These are phyloP conservation scores for Cucumis cinereus DNA, from an alignment of 306 rosid genomes.

Conservation along the genomic window DNA sequence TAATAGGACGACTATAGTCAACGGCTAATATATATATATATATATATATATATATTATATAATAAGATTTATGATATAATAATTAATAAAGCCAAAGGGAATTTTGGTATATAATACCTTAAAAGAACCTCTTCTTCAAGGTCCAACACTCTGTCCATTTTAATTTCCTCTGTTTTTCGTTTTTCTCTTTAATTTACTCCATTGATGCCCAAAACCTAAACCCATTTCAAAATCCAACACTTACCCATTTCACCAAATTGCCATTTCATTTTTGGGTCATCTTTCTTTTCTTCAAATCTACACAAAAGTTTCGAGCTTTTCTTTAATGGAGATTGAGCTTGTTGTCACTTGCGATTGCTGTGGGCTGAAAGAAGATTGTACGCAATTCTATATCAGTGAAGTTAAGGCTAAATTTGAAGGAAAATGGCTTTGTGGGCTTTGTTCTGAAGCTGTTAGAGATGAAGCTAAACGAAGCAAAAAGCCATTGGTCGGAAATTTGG, in stretches of 20 bases:
- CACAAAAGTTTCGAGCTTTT: slow-evolving; percentile 1
- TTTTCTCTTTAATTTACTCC: not conserved
- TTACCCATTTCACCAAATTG: not conserved
- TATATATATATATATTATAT: not conserved
- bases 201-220: not conserved
- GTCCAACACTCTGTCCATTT: slow-evolving; percentile 43
- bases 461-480: slow-evolving; percentile 56
- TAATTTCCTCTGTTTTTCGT: slow-evolving; percentile 21
- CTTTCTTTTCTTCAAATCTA: not conserved
- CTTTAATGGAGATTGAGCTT: slow-evolving; percentile 64
- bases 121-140: slow-evolving; percentile 30
- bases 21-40: not conserved
- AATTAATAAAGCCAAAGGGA: not conserved
- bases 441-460: slow-evolving; percentile 96
- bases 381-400: slow-evolving; percentile 57
- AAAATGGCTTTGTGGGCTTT: slow-evolving; percentile 95
- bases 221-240: not conserved
- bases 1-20: slow-evolving; percentile 3
- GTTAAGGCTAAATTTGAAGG: slow-evolving; percentile 71
- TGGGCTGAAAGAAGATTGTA: slow-evolving; percentile 91
- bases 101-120: slow-evolving; percentile 26
- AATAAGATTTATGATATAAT: not conserved
- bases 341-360: slow-evolving; percentile 92
- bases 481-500: slow-evolving; percentile 31
- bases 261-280: not conserved